Evolutionary conservation across 139 green algal species (phyloP), one percentile per base, ranked within the genome.

Genomic region (Bryopsis sp.): DNA sequence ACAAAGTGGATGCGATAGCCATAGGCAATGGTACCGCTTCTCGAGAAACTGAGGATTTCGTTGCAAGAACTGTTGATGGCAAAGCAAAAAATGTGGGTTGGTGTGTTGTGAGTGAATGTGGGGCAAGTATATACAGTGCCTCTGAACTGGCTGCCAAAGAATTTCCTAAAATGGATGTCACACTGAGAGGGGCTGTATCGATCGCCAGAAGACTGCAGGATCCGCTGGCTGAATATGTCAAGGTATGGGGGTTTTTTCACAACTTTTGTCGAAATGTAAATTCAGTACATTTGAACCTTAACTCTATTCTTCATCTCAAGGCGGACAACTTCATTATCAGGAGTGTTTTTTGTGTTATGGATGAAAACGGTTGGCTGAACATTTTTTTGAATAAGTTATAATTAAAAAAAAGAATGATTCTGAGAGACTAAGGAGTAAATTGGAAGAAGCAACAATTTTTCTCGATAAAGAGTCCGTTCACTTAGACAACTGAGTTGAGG

Each of bases 161-260:
- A 67, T 58, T 79, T 7, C 73, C 77, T 1, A 47, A 65, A 0
- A 15, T 79, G 48, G 70, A 79, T 60, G 77, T 79, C 4, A 71
- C 73, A 3, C 48, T 79, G 2, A 63, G 77, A 34, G 77, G 77
- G 39, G 73, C 77, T 7, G 72, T 78, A 24, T 75, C 61, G 50
- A 83, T 83, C 57, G 77, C 73, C 0, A 63, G 72, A 2, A 60
- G 77, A 15, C 63, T 79, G 34, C 73, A 79, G 64, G 77, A 83
- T 62, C 77, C 77, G 15, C 33, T 83, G 39, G 60, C 73, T 24
- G 77, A 83, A 50, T 67, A 79, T 28, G 77, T 83, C 43, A 83
- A 83, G 50, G 43, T 50, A 50, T 11, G n/a, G n/a, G n/a, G n/a
- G n/a, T n/a, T n/a, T n/a, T n/a, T n/a, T n/a, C n/a, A n/a, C n/a